phyloP scores from a whole-genome alignment of 371 early-diverging fungal species.

The Apophysomyces elegans region DNA sequence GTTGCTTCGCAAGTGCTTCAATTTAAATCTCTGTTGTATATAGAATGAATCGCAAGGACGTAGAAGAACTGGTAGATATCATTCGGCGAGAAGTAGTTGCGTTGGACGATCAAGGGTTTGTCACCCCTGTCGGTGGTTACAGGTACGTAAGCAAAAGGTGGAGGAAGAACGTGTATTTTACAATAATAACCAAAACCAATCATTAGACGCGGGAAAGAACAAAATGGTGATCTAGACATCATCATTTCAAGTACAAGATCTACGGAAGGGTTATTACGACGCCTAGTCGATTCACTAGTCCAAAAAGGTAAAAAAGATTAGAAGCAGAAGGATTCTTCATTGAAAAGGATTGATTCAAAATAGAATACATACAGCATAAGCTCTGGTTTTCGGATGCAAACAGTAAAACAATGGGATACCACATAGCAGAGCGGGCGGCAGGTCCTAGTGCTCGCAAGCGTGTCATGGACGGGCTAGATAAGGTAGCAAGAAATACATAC shows the following conservation, averaged over 20 bases:
- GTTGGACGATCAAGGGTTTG: constrained; percentile 28
- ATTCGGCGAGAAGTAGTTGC: constrained; percentile 31
- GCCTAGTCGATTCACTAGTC: constrained; percentile 27
- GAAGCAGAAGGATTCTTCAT: background rate
- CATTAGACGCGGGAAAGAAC: constrained; percentile 50
- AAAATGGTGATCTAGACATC: constrained; percentile 59
- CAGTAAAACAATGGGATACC: background rate
- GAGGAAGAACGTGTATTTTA: background rate
- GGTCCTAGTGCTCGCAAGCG: constrained; percentile 8
- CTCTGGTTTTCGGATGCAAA: constrained; percentile 35
- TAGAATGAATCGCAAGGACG: constrained; percentile 51
- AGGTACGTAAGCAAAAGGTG: constrained; percentile 17
- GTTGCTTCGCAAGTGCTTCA: background rate
- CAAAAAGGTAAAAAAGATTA: constrained; percentile 26
- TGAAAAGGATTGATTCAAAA: too few species aligned
- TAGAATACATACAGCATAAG: constrained; percentile 18
- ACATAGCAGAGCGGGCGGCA: background rate
- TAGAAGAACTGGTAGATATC: constrained; percentile 49
- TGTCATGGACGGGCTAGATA: constrained; percentile 33
- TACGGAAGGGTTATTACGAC: constrained; percentile 28
- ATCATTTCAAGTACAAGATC: constrained; percentile 39
- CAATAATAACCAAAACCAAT: too few species aligned
- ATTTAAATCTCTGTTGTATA: background rate
- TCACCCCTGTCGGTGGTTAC: constrained; percentile 57
- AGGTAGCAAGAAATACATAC: constrained; percentile 17